Evolutionary conservation across 176 grass and related monocot genomes (phyloP), one percentile per base, ranked within the genome.

Genomic region (Typha latifolia): DNA sequence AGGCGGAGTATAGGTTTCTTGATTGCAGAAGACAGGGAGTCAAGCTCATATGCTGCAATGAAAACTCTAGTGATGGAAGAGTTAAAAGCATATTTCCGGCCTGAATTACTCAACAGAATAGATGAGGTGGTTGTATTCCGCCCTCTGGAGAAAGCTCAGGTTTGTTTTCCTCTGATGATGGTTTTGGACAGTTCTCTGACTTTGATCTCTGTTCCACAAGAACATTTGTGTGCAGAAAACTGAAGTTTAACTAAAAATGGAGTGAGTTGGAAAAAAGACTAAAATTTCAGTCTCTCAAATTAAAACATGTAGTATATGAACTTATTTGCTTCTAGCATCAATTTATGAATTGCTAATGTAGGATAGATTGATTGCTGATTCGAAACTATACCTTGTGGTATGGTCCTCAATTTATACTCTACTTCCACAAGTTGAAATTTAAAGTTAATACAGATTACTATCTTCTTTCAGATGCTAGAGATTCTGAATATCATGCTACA

Each of bases 51-150:
- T 47, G 37, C 73, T 11, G 81, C 81, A 47, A 90, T 99, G 85
- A 94, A 99, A 85, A 76, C 89, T 7, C 56, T 90, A 37, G 89
- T 93, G 7, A 81, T 74, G 71, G 89, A 99, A 76, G 89, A 99
- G 65, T 66, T 99, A 52, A 93, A 93, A 68, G 79, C 74, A 32
- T 94, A 82, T 87, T 99, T 99, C 84, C 76, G 84, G n/a, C 95
- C 95, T 12, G 95, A 93, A 74, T 74, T 99, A 69, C 89, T 99
- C 62, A 99, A 99, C 62, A 87, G 95, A 81, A 84, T 99, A 13
- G 95, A 99, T 63, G 95, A 99, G 81, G 82, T 90, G 78, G 89
- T 99, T 61, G 81, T 99, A 32, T 94, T 99, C 83, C 89, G 81
- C 68, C 79, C 86, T 62, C 77, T 99, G 1, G 89, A 87, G 77